Base-by-base conservation (phyloP, 495 filamentous ascomycete genomes). In the Aspergillus wentii region DNA sequence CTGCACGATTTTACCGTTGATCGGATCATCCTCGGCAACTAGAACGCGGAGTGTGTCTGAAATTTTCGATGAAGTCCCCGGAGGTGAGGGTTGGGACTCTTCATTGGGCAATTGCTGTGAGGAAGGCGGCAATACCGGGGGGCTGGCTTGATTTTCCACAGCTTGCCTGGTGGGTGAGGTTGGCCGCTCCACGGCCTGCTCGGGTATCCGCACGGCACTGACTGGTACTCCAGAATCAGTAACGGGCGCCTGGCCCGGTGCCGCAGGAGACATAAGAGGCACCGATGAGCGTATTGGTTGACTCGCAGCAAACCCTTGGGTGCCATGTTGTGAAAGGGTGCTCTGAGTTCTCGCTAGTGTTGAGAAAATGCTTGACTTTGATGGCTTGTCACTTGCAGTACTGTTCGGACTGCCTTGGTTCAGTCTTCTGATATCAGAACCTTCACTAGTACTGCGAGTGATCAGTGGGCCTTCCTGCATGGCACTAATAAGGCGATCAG, bases 21-120 rank as follows among this genome's bases (percentile, higher is more conserved):
- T 76, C 0, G 88, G 88, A 47, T 95, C 88, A 48, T 95, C 88
- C 49, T 95, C 88, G 1, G 89, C 88, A 18, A 94, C 75, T 16
- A 94, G 68, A 5, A 91, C 74, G 13, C 69, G 73, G 20, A 89
- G 64, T 33, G 67, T 49, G 18, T 76, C 67, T n/a, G n/a, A n/a
- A n/a, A n/a, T n/a, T n/a, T n/a, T n/a, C n/a, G n/a, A n/a, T n/a
- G n/a, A n/a, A n/a, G n/a, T n/a, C n/a, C n/a, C n/a, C 2, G 57
- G 42, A 5, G 51, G 40, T 17, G 32, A 20, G 15, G 32, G 17
- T 15, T 38, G 22, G 34, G 31, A 14, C 40, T 17, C 38, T 36
- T 11, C 40, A 37, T 4, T 23, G 5, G 20, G n/a, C 22, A 25
- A 11, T 11, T 25, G 22, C 22, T 25, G 5, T 11, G 22, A 25